Evolutionary conservation across 345 rosid species (phyloP), one percentile per base, ranked within the genome.

Genomic region (Clarkia xantiana): DNA sequence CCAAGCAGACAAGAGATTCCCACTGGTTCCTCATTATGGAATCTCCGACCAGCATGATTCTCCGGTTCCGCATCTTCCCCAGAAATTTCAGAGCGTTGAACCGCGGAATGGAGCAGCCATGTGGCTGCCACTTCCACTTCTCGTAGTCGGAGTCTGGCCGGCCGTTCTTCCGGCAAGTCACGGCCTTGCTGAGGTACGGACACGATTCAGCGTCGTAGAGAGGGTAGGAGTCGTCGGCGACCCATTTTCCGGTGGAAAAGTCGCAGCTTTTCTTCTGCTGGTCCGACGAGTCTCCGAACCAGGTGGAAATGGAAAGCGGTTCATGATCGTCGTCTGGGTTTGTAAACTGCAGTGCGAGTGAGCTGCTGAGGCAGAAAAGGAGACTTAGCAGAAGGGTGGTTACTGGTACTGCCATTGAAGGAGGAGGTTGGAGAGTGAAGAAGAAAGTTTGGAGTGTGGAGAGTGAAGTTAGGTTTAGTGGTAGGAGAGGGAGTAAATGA

Each of bases 21-120:
- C 96, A 91, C 18, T 91, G 98, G 74, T 91, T 91, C 69, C 98
- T 83, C 94, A 81, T 86, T 0, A 91, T 86, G 6, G 98, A 79
- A 72, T 91, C 98, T 47, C 98, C 98, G 15, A 91, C 89, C 45
- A 91, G 62, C 89, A 91, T 75, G 60, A 84, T 71, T 62, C 94
- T 83, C 61, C 84, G 86, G 64, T 56, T 70, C 55, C 96, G 86
- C 84, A 81, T 81, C 65, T 72, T 79, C 48, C 79, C 94, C 29
- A 86, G 76, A 70, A 81, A 83, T 19, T 76, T 73, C 66, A 83
- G 59, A 40, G 96, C 96, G 70, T 91, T 76, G 44, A 74, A 85
- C 97, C 97, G 86, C 18, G 94, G 72, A 54, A 90, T 65, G 46
- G 91, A 74, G 65, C 97, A 90, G 34, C 65, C 71, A 10, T 71